Evolutionary conservation across 1,284 basidiomycete genomes (phyloP), one percentile per base, ranked within the genome.

Genomic region (Xerocomus nothofagi): DNA sequence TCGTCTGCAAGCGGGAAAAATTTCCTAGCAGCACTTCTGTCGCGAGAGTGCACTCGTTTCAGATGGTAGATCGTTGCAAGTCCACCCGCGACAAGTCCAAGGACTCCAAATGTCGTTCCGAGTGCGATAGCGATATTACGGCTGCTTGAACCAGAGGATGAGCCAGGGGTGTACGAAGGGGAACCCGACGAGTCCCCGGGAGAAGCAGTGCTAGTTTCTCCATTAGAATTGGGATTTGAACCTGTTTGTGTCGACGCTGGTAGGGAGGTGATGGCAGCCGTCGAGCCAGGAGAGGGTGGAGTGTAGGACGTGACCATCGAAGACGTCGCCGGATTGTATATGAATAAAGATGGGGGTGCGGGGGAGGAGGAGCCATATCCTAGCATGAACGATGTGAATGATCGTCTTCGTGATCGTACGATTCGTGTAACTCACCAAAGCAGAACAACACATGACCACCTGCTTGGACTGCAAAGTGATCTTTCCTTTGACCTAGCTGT

Each of bases 361-460:
- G 65, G 66, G 12, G 65, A 53, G 14, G 66, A 70, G 20, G 71
- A 57, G 32, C 71, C 74, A 58, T 84, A 89, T 12, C 85, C 86
- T 90, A 49, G 17, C n/a, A 39, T 34, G 24, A 33, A 24, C n/a
- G 23, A 39, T 42, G 33, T 61, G 41, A 60, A 29, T 12, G 24
- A 9, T 10, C 24, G 33, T 43, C 15, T 6, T 29, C 5, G 14
- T 29, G 18, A 47, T 21, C 33, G 34, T 44, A 31, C 9, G 23
- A 29, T 33, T 20, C 27, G 21, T 33, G 14, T 24, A 37, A 72
- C 86, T 58, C 60, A 92, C 91, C 91, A 61, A 91, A 92, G 41
- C 83, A 83, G 59, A 93, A 84, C 11, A 92, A 65, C 14, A 92
- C 81, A 53, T 82, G 74, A 17, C 74, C 70, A 7, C 82, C 84